Evolutionary conservation across 495 filamentous ascomycete species (phyloP).

Genomic region (Poronia punctata): DNA sequence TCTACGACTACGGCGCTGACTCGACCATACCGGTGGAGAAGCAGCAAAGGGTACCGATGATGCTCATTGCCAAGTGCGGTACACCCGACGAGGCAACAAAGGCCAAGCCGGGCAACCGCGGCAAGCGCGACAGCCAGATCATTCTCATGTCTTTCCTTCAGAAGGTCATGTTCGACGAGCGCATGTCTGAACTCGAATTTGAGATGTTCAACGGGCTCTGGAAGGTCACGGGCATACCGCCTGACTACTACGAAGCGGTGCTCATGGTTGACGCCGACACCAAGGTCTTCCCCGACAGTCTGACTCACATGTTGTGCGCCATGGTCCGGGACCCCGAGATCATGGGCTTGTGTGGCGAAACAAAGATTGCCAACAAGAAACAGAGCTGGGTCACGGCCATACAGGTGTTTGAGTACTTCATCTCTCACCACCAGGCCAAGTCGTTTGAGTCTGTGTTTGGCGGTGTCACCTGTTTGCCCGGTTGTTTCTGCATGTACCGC

Average conservation of each 20-base stretch:
- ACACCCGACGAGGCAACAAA: constrained; percentile 77
- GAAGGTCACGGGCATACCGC: constrained; percentile 95
- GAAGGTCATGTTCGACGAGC: constrained; percentile 99
- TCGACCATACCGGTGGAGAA: constrained; percentile 75
- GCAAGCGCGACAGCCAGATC: constrained; percentile 98
- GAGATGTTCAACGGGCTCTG: constrained; percentile 99
- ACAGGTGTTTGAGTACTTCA: constrained; percentile 99
- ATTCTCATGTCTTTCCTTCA: constrained; percentile 99
- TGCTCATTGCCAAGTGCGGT: constrained; percentile 92
- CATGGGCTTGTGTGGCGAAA: constrained; percentile 98
- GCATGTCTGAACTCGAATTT: constrained; percentile 99
- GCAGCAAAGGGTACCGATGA: constrained; percentile 98
- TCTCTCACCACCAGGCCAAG: constrained; percentile 94
- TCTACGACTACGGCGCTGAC: constrained; percentile 89
- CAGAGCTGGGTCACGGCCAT: constrained; percentile 95
- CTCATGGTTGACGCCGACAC: constrained; percentile 99
- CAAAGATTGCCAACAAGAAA: constrained; percentile 98
- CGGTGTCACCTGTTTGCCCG: constrained; percentile 97
- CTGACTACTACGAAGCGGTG: constrained; percentile 94
- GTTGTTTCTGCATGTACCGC: constrained; percentile 99
- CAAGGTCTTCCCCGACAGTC: constrained; percentile 94
- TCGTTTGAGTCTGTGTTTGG: constrained; percentile 98
- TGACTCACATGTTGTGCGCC: constrained; percentile 97
- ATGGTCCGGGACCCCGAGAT: constrained; percentile 99
- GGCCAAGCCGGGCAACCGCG: constrained; percentile 90